Base-by-base conservation (phyloP, 345 rosid species). In the Moricandia arvensis region DNA sequence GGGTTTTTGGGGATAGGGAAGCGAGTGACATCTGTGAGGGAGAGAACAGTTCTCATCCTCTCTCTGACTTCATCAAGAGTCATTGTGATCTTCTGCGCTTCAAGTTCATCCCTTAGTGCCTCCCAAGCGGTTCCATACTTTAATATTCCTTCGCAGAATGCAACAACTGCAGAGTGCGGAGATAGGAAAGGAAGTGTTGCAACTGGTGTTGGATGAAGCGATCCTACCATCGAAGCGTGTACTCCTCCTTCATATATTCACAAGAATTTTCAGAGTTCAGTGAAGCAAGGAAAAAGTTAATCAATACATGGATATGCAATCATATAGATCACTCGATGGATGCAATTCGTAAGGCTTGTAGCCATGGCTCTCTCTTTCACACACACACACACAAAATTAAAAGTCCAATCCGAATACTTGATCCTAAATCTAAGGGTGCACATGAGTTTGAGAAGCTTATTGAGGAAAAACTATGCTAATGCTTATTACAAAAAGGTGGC, bases 201-300 rank as follows among this genome's bases (percentile, higher is more conserved):
- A 78, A 95, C 75, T 8, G 99, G 94, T 75, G 94, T 87, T 51
- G 99, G 99, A 85, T 95, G 93, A 80, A 92, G 90, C 60, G 99
- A 90, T 84, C 99, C 99, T 63, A 90, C 94, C 99, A 95, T 92
- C 67, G 98, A 96, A 81, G 99, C 97, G 81, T 92, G 98, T 8
- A 95, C 99, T 83, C 99, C 98, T 24, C 99, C 99, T 71, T 86
- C 64, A 66, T 30, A 63, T 73, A 77, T 66, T 51, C 68, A 66
- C 21, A 27, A 72, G 16, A 26, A 15, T 13, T 35, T n/a, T 47
- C 2, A 59, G 35, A 4, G 10, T 47, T 16, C 57, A 81, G 75
- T 26, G 17, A 81, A 78, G 66, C 49, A 41, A 55, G 49, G 71
- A 84, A 21, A 7, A 41, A 49, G 17, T 35, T 2, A 13, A 49